phyloP scores from a whole-genome alignment of 306 rosid genomes.

The Quercus gilva region DNA sequence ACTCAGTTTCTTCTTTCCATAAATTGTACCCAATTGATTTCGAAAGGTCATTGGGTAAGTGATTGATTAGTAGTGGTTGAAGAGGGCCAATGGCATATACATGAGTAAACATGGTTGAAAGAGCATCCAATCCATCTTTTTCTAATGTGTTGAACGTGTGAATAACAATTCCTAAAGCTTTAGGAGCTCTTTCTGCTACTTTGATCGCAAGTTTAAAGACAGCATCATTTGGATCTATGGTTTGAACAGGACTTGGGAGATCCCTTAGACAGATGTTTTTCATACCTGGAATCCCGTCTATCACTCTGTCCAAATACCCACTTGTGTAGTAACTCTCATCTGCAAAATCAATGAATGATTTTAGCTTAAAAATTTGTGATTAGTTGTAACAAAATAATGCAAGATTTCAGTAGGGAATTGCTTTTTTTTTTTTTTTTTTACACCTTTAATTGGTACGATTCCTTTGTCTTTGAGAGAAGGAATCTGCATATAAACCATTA shows the following conservation, averaged over 20 bases:
- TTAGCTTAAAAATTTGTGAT: not conserved
- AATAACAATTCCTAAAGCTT: not conserved
- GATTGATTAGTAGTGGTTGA: not conserved
- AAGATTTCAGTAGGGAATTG: not conserved
- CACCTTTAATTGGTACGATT: constrained; percentile 12
- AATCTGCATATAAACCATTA: not conserved
- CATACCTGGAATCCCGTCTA: constrained; percentile 18
- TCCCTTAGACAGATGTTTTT: not conserved
- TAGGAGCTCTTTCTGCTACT: not conserved
- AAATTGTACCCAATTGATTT: not conserved
- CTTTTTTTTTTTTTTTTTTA: not conserved
- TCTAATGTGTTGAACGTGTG: constrained; percentile 14
- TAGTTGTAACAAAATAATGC: not conserved
- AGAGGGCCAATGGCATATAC: constrained; percentile 16
- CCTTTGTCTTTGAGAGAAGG: not conserved
- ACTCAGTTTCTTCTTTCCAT: constrained; percentile 16
- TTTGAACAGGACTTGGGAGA: not conserved
- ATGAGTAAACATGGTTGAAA: not conserved
- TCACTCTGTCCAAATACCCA: constrained; percentile 1
- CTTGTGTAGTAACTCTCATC: constrained; percentile 14
- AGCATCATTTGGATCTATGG: not conserved
- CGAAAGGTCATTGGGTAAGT: not conserved
- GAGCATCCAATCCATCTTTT: not conserved
- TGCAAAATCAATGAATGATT: not conserved
- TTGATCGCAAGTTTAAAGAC: not conserved